Percentiles rank a stretch among this genome's conserved stretches.
These are phyloP conservation scores for Cyathus striatus DNA, from an alignment of 768 basidiomycete species.

Conservation along the genomic window DNA sequence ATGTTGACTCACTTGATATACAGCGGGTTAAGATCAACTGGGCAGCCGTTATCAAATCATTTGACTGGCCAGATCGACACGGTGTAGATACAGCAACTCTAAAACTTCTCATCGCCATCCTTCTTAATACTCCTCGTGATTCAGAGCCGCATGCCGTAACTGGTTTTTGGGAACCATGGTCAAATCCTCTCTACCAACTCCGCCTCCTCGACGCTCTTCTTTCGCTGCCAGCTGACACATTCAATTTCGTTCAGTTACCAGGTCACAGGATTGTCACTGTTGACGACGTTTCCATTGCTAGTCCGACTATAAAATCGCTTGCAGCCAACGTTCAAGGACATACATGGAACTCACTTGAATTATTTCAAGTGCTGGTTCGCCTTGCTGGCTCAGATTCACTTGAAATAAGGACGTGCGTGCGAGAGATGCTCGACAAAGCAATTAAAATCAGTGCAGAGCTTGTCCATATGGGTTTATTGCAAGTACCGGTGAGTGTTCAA, in stretches of 20 bases:
- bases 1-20: conserved; percentile 8
- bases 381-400: conserved; percentile 65
- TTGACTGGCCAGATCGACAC: conserved; percentile 80
- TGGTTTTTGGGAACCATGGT: conserved; percentile 86
- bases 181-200: conserved; percentile 80
- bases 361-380: conserved; percentile 84
- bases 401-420: conserved; percentile 72
- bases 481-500: conserved; percentile 69
- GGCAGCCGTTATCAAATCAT: conserved; percentile 78
- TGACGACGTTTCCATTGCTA: conserved; percentile 80
- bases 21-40: conserved; percentile 71
- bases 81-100: conserved; percentile 87
- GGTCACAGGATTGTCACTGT: conserved; percentile 81
- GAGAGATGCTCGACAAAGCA: conserved; percentile 92
- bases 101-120: conserved; percentile 84
- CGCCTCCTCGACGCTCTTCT: conserved; percentile 85
- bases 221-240: conserved; percentile 83
- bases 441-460: conserved; percentile 92
- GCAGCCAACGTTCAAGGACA: conserved; percentile 88
- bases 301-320: conserved; percentile 87
- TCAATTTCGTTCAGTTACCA: conserved; percentile 88
- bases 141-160: conserved; percentile 74
- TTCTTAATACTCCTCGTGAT: conserved; percentile 77
- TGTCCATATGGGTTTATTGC: conserved; percentile 88
- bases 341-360: conserved; percentile 91